Conservation (phyloP, 768 basidiomycete species). For the Pulveroboletus sp. region DNA sequence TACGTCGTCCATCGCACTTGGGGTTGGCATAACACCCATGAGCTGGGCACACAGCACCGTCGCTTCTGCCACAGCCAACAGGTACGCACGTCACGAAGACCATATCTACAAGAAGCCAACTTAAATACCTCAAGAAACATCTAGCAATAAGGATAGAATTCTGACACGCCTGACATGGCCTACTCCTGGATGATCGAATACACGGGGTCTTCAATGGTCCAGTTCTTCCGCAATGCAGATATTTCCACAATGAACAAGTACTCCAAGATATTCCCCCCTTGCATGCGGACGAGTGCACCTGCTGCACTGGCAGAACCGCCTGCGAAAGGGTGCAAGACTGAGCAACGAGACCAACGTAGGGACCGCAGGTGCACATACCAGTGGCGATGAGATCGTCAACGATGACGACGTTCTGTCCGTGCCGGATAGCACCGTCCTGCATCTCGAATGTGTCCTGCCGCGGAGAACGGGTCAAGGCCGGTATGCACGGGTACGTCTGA, state of each 20-base stretch:
- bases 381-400: slow-evolving; percentile 97
- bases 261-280: slow-evolving; percentile 81
- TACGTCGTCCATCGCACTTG: too few species aligned
- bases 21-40: neutral
- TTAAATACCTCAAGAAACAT: slow-evolving; percentile 1
- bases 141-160: slow-evolving; percentile 24
- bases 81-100: neutral
- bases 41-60: neutral
- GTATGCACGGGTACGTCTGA: slow-evolving; percentile 4
- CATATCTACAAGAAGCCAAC: neutral
- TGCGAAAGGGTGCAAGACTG: slow-evolving; percentile 24
- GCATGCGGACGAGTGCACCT: slow-evolving; percentile 78
- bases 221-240: slow-evolving; percentile 67
- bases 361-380: slow-evolving; percentile 45
- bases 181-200: slow-evolving; percentile 85
- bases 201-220: slow-evolving; percentile 66
- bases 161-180: neutral
- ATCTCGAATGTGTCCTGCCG: slow-evolving; percentile 93
- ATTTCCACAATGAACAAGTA: slow-evolving; percentile 94
- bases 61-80: neutral
- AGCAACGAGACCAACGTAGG: neutral
- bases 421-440: slow-evolving; percentile 78
- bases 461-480: slow-evolving; percentile 1
- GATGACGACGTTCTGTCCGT: slow-evolving; percentile 80
- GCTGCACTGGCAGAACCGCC: slow-evolving; percentile 94